phyloP scores from a whole-genome alignment of 176 grass and related monocot genomes.

The Phyllostachys edulis region DNA sequence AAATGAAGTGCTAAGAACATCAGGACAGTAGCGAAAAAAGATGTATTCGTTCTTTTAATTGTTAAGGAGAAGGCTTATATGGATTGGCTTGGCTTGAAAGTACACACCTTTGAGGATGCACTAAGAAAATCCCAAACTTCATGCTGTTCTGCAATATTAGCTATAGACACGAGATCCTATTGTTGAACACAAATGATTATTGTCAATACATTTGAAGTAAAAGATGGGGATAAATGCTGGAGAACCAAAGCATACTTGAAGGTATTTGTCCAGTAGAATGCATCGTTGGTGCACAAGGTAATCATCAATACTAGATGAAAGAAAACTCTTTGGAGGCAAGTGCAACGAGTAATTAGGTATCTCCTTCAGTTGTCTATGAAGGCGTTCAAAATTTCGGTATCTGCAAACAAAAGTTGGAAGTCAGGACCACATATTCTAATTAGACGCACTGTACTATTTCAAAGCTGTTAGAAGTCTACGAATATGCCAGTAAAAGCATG shows the following conservation, averaged over 20 bases:
- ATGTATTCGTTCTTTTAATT: not conserved
- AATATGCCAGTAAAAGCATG: slow-evolving; percentile 48
- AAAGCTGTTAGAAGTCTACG: slow-evolving; percentile 31
- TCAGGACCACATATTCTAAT: slow-evolving; percentile 28
- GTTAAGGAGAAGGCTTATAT: slow-evolving; percentile 26
- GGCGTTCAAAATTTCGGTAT: slow-evolving; percentile 95
- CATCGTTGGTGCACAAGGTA: slow-evolving; percentile 95
- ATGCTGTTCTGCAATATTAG: slow-evolving; percentile 91
- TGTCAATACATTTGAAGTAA: slow-evolving; percentile 33
- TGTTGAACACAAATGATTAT: slow-evolving; percentile 35
- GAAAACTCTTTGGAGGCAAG: slow-evolving; percentile 94
- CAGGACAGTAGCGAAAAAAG: slow-evolving; percentile 8
- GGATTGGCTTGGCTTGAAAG: not conserved
- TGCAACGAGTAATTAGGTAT: slow-evolving; percentile 98
- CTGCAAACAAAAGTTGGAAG: slow-evolving; percentile 48
- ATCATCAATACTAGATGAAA: slow-evolving; percentile 98
- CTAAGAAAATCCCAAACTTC: slow-evolving; percentile 99
- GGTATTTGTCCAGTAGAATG: slow-evolving; percentile 95
- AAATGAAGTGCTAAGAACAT: slow-evolving; percentile 26
- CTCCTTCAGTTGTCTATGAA: slow-evolving; percentile 87
- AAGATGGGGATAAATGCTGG: slow-evolving; percentile 22
- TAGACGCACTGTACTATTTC: slow-evolving; percentile 9
- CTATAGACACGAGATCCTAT: slow-evolving; percentile 87
- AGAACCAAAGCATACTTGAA: slow-evolving; percentile 67
- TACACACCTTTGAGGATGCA: slow-evolving; percentile 75